Percentiles rank a stretch among this genome's conserved stretches.
Conservation (phyloP, 495 filamentous ascomycete species). For the Aspergillus diversus region DNA sequence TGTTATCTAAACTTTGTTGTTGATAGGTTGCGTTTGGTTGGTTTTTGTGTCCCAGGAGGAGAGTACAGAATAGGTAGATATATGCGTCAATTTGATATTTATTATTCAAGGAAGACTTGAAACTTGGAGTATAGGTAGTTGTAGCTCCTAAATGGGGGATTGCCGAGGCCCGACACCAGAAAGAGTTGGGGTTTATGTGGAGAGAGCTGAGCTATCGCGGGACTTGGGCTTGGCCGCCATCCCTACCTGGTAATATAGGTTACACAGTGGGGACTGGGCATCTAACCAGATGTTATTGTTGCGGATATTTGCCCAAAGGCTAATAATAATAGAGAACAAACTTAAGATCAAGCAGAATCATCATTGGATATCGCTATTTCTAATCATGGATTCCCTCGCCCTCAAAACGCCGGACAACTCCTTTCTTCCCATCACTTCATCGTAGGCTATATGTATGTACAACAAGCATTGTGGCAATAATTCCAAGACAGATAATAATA, state of each 20-base stretch:
- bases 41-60: too few species aligned
- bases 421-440: background rate
- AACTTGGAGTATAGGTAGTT: background rate
- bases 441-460: constrained; percentile 12
- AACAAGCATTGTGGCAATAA: background rate
- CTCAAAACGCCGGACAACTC: background rate
- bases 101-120: background rate
- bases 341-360: background rate
- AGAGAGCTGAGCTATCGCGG: background rate
- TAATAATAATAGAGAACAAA: too few species aligned
- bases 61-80: too few species aligned
- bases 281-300: too few species aligned
- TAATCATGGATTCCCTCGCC: background rate
- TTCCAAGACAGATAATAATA: constrained; percentile 9
- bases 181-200: background rate
- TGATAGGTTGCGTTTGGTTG: background rate
- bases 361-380: background rate
- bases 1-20: background rate
- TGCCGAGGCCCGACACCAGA: background rate
- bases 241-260: too few species aligned
- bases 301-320: too few species aligned
- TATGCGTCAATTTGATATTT: background rate
- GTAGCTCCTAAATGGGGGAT: background rate
- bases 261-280: too few species aligned
- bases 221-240: too few species aligned